Evolutionary conservation across 371 early-diverging fungal genomes (phyloP).

Genomic region (Lichtheimia corymbifera): DNA sequence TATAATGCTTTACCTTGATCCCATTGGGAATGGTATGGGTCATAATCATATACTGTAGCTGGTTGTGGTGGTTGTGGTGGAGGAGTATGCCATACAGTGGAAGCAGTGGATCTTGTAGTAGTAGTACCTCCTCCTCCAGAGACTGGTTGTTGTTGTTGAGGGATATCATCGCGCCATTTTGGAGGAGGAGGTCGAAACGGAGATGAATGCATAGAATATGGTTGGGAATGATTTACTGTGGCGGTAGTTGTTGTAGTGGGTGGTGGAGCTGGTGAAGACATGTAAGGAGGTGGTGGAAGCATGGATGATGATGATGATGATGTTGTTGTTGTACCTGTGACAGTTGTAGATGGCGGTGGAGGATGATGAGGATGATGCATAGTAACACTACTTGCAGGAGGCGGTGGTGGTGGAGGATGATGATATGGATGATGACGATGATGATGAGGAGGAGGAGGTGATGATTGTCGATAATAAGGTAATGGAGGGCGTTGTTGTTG

Average conservation of each 20-base stretch:
- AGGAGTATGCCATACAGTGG: conserved; percentile 13
- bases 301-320: too few species aligned
- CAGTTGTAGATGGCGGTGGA: not conserved
- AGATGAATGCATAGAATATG: not conserved
- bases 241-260: too few species aligned
- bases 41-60: conserved; percentile 13
- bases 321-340: not conserved
- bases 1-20: conserved; percentile 17
- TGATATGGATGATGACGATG: conserved; percentile 1
- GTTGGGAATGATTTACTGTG: not conserved
- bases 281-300: not conserved
- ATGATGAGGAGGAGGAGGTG: not conserved
- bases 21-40: conserved; percentile 22
- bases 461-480: not conserved
- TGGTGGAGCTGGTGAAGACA: too few species aligned
- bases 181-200: conserved; percentile 13
- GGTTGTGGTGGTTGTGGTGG: conserved; percentile 7
- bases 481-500: not conserved
- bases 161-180: conserved; percentile 11
- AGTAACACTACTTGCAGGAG: not conserved
- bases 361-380: not conserved
- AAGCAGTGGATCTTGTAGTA: not conserved
- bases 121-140: not conserved
- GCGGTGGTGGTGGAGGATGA: not conserved
- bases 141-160: not conserved